Evolutionary conservation across 2,329 filamentous ascomycete species (phyloP).

Genomic region (Cytospora paraplurivora): DNA sequence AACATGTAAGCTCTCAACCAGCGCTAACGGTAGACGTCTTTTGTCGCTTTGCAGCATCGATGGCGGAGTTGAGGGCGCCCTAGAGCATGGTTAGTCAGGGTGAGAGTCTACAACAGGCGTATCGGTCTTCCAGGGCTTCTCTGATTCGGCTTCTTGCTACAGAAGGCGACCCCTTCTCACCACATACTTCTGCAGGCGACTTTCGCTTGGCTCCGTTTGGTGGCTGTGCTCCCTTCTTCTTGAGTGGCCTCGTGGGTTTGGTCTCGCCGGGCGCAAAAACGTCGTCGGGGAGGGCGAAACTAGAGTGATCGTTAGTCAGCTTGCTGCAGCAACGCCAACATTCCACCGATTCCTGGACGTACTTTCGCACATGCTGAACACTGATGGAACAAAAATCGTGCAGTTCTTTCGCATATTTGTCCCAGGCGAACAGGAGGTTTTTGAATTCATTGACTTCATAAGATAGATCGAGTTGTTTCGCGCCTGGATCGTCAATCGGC

Average conservation of each 20-base stretch:
- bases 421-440: slow-evolving; percentile 73
- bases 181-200: slow-evolving; percentile 46
- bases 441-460: slow-evolving; percentile 87
- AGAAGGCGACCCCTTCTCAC: slow-evolving; percentile 18
- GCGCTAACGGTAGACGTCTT: slow-evolving; percentile 35
- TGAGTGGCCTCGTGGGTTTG: slow-evolving; percentile 61
- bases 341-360: slow-evolving; percentile 40
- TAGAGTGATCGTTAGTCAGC: slow-evolving; percentile 42
- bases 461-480: slow-evolving; percentile 75
- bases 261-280: slow-evolving; percentile 81
- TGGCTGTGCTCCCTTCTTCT: slow-evolving; percentile 50
- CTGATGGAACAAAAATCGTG: slow-evolving; percentile 58
- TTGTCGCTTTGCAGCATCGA: slow-evolving; percentile 27
- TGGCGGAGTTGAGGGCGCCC: slow-evolving; percentile 22
- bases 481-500: slow-evolving; percentile 51
- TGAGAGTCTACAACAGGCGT: background rate
- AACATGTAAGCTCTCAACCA: slow-evolving; percentile 33
- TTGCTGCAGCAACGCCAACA: background rate
- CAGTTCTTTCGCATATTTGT: slow-evolving; percentile 72
- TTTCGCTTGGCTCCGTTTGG: slow-evolving; percentile 50
- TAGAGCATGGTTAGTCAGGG: slow-evolving; percentile 28
- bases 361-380: slow-evolving; percentile 86
- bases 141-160: slow-evolving; percentile 13
- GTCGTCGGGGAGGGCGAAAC: slow-evolving; percentile 85
- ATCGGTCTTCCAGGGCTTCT: background rate